Percentiles rank a stretch among this genome's conserved stretches.
Evolutionary conservation across 2,329 filamentous ascomycete genomes (phyloP).

Genomic region (Periconia macrospinosa): DNA sequence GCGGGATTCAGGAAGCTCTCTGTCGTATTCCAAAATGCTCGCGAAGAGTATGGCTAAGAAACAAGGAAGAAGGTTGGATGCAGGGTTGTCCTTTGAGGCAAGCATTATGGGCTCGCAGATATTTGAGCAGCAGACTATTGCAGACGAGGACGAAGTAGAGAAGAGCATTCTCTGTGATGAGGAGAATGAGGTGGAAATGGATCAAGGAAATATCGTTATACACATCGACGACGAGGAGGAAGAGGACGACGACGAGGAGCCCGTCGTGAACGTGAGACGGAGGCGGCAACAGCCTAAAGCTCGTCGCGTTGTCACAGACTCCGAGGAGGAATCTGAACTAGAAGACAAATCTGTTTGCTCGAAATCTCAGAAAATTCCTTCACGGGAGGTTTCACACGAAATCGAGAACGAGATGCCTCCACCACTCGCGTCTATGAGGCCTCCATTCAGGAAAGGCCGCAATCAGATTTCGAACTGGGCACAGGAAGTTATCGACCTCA

Average conservation of each 20-base stretch:
- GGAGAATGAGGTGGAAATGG: conserved; percentile 15
- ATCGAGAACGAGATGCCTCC: conserved; percentile 9
- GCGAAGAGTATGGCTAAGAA: conserved; percentile 31
- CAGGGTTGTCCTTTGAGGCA: conserved; percentile 8
- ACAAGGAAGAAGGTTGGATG: conserved; percentile 16
- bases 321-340: conserved; percentile 21
- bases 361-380: background rate
- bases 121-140: conserved; percentile 10
- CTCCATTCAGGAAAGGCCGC: conserved; percentile 27
- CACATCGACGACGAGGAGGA: conserved; percentile 2
- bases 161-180: conserved; percentile 36
- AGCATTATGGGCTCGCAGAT: background rate
- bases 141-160: conserved; percentile 27
- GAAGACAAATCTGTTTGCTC: background rate
- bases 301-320: conserved; percentile 23
- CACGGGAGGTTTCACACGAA: background rate
- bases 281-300: conserved; percentile 15
- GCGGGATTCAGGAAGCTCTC: conserved; percentile 9
- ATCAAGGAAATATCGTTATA: background rate
- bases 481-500: conserved; percentile 37
- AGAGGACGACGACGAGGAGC: conserved; percentile 32
- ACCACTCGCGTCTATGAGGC: conserved; percentile 21
- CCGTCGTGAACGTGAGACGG: conserved; percentile 22
- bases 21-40: conserved; percentile 30
- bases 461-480: conserved; percentile 34